Base-by-base conservation (phyloP, 2,329 filamentous ascomycete species). In the Aspergillus sp. region DNA sequence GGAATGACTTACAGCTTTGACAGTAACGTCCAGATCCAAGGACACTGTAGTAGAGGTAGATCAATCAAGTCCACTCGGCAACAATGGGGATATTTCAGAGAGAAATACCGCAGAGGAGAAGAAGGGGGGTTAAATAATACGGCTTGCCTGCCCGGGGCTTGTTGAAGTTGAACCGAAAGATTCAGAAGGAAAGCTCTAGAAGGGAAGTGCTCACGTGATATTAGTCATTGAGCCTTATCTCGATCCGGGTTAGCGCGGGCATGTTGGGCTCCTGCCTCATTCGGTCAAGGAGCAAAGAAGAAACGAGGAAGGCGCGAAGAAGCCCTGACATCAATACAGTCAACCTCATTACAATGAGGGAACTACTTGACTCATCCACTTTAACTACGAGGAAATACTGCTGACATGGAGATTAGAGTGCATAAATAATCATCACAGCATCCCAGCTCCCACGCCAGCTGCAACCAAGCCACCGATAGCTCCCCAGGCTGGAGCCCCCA, bases 111-210 rank as follows among this genome's bases (percentile, higher is more conserved):
- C 58, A 15, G 57, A 40, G 50, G 46, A 53, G 27, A 39, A 45
- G 45, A 55, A 49, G 39, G 41, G 51, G 37, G 56, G 45, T 62
- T 63, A 61, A 64, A 64, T 64, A 61, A 51, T 31, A 51, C 23
- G 45, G 23, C n/a, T 31, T 31, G 27, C 27, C 27, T 40, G 21
- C 39, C 49, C 44, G 41, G 44, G 47, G 46, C 23, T 31, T 52
- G 39, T 8, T 45, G 58, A 56, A 62, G 43, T 56, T 63, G 53
- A 58, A 60, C 54, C 59, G 56, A 53, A 64, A 60, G 61, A 66
- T 59, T 52, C 57, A 56, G 62, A 75, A 68, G 67, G 73, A 75
- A 75, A 71, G 66, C 68, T 74, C 72, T 75, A 75, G 73, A 74
- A 74, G 63, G 59, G 14, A 24, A 40, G 14, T 14, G 11, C 12